Conservation (phyloP, 192 early-diverging fungal genomes). For the Coemansia sp. region DNA sequence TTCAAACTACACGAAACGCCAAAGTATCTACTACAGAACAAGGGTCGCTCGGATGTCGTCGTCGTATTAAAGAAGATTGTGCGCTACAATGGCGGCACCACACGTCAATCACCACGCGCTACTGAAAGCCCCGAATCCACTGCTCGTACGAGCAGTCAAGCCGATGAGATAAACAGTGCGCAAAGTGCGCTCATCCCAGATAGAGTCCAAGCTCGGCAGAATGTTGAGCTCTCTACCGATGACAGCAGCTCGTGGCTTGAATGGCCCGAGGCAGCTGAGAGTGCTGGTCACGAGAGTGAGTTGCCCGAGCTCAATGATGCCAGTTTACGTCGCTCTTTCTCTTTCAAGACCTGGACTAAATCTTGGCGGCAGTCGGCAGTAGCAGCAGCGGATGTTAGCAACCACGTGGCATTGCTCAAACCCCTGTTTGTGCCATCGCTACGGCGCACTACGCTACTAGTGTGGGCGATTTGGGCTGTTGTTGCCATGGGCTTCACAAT, state of each 20-base stretch:
- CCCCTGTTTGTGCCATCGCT: slow-evolving; percentile 59
- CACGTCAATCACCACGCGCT: slow-evolving; percentile 8
- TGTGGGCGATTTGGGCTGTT: slow-evolving; percentile 78
- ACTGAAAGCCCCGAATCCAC: slow-evolving; percentile 1
- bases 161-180: neutral
- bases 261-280: slow-evolving; percentile 35
- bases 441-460: slow-evolving; percentile 62
- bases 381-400: slow-evolving; percentile 15
- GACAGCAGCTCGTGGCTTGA: slow-evolving; percentile 45
- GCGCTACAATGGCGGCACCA: slow-evolving; percentile 58
- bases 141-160: neutral
- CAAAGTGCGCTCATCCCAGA: slow-evolving; percentile 13
- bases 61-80: slow-evolving; percentile 66
- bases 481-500: slow-evolving; percentile 80
- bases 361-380: neutral
- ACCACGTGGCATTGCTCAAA: slow-evolving; percentile 29
- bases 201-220: neutral
- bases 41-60: slow-evolving; percentile 63
- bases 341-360: neutral
- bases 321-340: neutral
- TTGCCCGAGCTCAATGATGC: neutral
- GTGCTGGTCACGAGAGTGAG: neutral
- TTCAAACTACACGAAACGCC: slow-evolving; percentile 76
- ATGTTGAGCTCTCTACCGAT: neutral
- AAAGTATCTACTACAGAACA: slow-evolving; percentile 69